Evolutionary conservation across 2,329 filamentous ascomycete genomes (phyloP).

Genomic region (Fusarium odoratissimum): DNA sequence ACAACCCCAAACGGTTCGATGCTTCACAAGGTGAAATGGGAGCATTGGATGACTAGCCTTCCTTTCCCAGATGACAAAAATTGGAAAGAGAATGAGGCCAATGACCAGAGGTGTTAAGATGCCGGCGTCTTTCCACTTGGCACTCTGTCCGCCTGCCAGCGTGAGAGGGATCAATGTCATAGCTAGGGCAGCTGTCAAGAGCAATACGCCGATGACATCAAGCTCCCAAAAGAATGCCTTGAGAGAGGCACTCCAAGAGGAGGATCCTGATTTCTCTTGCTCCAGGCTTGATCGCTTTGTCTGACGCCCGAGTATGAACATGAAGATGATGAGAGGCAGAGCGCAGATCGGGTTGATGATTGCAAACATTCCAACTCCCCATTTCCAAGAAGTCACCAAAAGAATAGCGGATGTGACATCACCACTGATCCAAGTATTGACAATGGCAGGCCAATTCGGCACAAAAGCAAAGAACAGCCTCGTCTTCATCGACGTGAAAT

Average conservation of each 20-base stretch:
- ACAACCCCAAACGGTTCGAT: not conserved
- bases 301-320: not conserved
- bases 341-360: not conserved
- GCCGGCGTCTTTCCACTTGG: not conserved
- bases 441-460: not conserved
- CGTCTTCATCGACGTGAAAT: not conserved
- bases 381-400: not conserved
- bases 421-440: not conserved
- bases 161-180: not conserved
- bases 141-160: not conserved
- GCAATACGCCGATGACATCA: not conserved
- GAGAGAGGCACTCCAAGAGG: not conserved
- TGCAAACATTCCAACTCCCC: not conserved
- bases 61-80: not conserved
- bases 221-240: not conserved
- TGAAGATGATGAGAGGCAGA: not conserved
- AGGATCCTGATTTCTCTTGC: not conserved
- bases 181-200: not conserved
- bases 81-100: not conserved
- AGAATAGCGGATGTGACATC: not conserved
- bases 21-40: not conserved
- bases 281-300: accelerated
- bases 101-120: not conserved
- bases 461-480: not conserved
- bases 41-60: not conserved